These are phyloP conservation scores for Colletotrichum nymphaeae DNA, from an alignment of 2,329 filamentous ascomycete genomes.

Conservation along the genomic window DNA sequence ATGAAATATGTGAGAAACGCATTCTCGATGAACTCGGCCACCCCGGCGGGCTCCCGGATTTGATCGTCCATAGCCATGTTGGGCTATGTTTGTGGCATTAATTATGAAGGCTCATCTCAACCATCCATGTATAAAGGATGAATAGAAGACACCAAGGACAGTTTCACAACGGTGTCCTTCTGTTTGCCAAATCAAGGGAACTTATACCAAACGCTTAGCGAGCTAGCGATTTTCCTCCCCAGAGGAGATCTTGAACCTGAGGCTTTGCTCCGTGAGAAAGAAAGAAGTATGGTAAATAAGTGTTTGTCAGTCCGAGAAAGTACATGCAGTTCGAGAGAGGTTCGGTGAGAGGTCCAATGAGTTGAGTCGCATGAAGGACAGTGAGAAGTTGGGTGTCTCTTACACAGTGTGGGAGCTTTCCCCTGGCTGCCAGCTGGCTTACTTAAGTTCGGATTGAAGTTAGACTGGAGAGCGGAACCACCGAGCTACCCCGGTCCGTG, in stretches of 20 bases:
- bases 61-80: slow-evolving; percentile 37
- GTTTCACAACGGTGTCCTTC: slow-evolving; percentile 12
- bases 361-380: neutral
- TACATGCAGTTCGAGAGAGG: neutral
- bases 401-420: slow-evolving; percentile 3
- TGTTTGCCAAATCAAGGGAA: neutral
- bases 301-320: neutral
- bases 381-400: slow-evolving; percentile 5
- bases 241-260: neutral
- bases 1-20: slow-evolving; percentile 72
- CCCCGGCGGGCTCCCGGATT: slow-evolving; percentile 38
- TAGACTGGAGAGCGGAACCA: neutral
- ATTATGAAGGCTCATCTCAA: slow-evolving; percentile 17
- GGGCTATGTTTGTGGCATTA: slow-evolving; percentile 30
- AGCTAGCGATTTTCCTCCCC: neutral
- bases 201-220: neutral
- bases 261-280: too few species aligned
- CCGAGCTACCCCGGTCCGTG: slow-evolving; percentile 28
- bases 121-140: neutral
- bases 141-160: slow-evolving; percentile 1
- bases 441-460: slow-evolving; percentile 2
- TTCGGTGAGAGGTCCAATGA: slow-evolving; percentile 12
- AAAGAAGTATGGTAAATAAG: neutral
- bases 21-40: slow-evolving; percentile 63
- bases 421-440: slow-evolving; percentile 1